Percentiles rank a stretch among this genome's conserved stretches.
These are phyloP conservation scores for Claviceps maximensis DNA, from an alignment of 2,329 filamentous ascomycete species.

Conservation along the genomic window DNA sequence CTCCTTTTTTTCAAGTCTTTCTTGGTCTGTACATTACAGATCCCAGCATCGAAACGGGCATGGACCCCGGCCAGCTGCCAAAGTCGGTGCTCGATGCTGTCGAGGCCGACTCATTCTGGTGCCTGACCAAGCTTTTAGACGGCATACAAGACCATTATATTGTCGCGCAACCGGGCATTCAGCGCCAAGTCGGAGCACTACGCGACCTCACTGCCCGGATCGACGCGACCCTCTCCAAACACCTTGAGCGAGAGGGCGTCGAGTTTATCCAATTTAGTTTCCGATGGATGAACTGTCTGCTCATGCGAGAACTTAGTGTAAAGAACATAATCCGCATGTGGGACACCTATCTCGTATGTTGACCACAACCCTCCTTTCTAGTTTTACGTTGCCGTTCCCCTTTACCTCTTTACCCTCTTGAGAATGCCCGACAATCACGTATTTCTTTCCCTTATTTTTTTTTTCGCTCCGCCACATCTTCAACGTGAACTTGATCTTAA, in stretches of 20 bases:
- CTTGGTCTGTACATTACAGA: constrained; percentile 92
- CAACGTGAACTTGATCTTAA: too few relatives aligned
- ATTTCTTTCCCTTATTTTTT: background rate
- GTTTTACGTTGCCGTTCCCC: background rate
- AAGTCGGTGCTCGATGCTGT: constrained; percentile 87
- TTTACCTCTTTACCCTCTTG: too few relatives aligned
- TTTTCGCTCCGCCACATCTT: background rate
- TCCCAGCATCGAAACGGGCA: constrained; percentile 77
- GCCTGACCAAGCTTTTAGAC: constrained; percentile 91
- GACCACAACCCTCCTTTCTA: background rate
- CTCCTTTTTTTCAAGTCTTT: constrained; percentile 97
- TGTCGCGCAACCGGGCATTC: constrained; percentile 91
- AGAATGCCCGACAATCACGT: background rate
- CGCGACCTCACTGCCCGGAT: constrained; percentile 86
- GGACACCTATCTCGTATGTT: constrained; percentile 90
- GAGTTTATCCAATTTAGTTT: constrained; percentile 99
- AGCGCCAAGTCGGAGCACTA: constrained; percentile 79
- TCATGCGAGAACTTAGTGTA: constrained; percentile 96
- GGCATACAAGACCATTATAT: constrained; percentile 99
- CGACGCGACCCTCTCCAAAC: constrained; percentile 69
- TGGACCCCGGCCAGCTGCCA: constrained; percentile 92
- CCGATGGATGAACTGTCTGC: constrained; percentile 97
- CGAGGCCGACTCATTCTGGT: constrained; percentile 97
- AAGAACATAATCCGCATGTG: constrained; percentile 97
- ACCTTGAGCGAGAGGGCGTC: constrained; percentile 79